Base-by-base conservation (phyloP, 129 eudicot genomes). In the Calendula officinalis region DNA sequence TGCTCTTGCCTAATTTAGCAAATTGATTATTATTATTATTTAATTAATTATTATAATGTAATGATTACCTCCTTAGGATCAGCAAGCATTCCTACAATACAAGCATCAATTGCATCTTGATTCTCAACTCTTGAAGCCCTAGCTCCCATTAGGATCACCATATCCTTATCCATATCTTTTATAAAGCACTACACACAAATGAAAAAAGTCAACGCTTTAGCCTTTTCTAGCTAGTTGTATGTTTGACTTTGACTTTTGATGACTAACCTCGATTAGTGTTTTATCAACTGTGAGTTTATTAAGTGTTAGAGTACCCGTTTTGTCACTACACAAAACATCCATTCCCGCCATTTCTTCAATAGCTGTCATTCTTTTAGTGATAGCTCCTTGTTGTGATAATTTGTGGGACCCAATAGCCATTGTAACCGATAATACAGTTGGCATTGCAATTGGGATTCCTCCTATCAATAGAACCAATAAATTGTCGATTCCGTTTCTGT, bases 361-460 rank as follows among this genome's bases (percentile, higher is more conserved):
- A 55, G 97, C 97, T 39, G 97, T 90, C 97, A 90, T 90, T 62
- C 97, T 83, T 77, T 90, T 90, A 6, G 97, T 90, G 60, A 90
- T 90, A 17, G 97, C 97, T 3, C 97, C 97, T 64, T 90, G 97
- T 62, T 90, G 62, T 4, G 97, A 90, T 47, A 90, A 38, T 41
- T 83, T 73, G 75, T 90, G 97, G 50, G 97, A 90, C 14, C 97
- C 97, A 42, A 90, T 90, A 17, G 97, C 97, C 97, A 89, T 89
- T 3, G 97, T 89, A 4, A 89, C 97, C 2, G 97, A 85, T 49
- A 89, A 71, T 59, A 89, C 97, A 0, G 97, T 89, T 8, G 97
- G 97, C 97, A 89, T 89, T 16, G 97, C 97, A 57, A 89, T 89
- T 6, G 97, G 97, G 50, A 89, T 89, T 5, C 97, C 97, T 37